Evolutionary conservation across 495 filamentous ascomycete genomes (phyloP).

Genomic region (Aspergillus funiculosus): DNA sequence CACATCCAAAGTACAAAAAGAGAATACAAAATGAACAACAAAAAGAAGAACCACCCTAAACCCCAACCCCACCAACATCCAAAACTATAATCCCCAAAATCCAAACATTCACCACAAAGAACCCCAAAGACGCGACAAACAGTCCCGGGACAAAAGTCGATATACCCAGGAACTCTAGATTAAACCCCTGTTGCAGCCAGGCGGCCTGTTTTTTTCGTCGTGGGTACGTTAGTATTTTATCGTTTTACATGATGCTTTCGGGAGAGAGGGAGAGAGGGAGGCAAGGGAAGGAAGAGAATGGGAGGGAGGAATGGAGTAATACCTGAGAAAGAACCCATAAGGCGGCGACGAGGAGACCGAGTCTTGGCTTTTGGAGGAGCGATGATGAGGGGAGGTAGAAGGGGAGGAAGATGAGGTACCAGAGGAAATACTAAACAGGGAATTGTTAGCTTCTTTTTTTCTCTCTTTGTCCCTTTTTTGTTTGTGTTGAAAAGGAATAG

Average conservation of each 20-base stretch:
- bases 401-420: conserved; percentile 91
- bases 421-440: conserved; percentile 89
- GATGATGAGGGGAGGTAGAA: conserved; percentile 81
- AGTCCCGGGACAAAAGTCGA: conserved; percentile 82
- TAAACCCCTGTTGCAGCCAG: conserved; percentile 87
- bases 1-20: not conserved
- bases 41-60: not conserved
- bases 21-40: too few species aligned
- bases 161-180: conserved; percentile 81
- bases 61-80: conserved; percentile 49
- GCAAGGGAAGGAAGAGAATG: not conserved
- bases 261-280: not conserved
- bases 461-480: not conserved
- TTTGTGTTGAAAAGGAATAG: not conserved
- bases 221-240: not conserved
- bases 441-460: not conserved
- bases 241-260: not conserved
- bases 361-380: conserved; percentile 49
- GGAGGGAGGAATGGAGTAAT: conserved; percentile 9
- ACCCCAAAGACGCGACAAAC: conserved; percentile 65
- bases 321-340: conserved; percentile 71
- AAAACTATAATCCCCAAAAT: conserved; percentile 72
- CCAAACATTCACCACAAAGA: conserved; percentile 84
- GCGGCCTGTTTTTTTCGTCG: conserved; percentile 46
- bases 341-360: conserved; percentile 57